Conservation (phyloP, 2,329 filamentous ascomycete genomes). For the Exophiala aquamarina region DNA sequence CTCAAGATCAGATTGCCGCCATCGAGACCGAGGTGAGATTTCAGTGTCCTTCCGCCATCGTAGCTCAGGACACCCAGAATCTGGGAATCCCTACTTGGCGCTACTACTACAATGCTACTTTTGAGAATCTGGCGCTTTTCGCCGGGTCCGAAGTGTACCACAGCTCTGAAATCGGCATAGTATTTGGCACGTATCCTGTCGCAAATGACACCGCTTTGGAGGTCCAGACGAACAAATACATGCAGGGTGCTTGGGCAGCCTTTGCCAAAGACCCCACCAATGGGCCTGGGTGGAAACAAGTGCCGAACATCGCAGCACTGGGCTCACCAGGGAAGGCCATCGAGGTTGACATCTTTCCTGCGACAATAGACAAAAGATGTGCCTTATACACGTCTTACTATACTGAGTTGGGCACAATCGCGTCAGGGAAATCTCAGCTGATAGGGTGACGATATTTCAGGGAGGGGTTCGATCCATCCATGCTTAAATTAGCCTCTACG, state of each 20-base stretch:
- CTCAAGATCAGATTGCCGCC: slow-evolving; percentile 16
- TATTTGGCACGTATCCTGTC: slow-evolving; percentile 32
- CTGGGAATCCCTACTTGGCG: slow-evolving; percentile 29
- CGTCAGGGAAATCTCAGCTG: too few species aligned
- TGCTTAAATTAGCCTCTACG: too few species aligned
- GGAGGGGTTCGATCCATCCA: too few species aligned
- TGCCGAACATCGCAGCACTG: slow-evolving; percentile 8
- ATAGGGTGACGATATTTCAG: too few species aligned
- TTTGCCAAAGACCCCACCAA: slow-evolving; percentile 30
- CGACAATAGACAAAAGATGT: too few species aligned
- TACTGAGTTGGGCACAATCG: too few species aligned
- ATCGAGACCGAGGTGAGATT: slow-evolving; percentile 28
- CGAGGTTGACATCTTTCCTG: too few species aligned
- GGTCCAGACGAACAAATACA: slow-evolving; percentile 22
- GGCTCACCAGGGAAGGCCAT: too few species aligned
- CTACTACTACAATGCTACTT: slow-evolving; percentile 34
- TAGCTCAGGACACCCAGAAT: slow-evolving; percentile 21
- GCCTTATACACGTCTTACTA: too few species aligned
- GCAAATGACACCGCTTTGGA: slow-evolving; percentile 25
- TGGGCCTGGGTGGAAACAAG: slow-evolving; percentile 26
- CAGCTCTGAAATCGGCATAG: slow-evolving; percentile 33
- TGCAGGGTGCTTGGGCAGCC: slow-evolving; percentile 31
- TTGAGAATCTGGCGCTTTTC: slow-evolving; percentile 28
- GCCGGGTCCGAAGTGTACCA: slow-evolving; percentile 35
- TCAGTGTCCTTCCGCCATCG: slow-evolving; percentile 23